Percentiles rank a stretch among this genome's conserved stretches.
phyloP scores from a whole-genome alignment of 2,329 filamentous ascomycete genomes.

The Madurella mycetomatis region DNA sequence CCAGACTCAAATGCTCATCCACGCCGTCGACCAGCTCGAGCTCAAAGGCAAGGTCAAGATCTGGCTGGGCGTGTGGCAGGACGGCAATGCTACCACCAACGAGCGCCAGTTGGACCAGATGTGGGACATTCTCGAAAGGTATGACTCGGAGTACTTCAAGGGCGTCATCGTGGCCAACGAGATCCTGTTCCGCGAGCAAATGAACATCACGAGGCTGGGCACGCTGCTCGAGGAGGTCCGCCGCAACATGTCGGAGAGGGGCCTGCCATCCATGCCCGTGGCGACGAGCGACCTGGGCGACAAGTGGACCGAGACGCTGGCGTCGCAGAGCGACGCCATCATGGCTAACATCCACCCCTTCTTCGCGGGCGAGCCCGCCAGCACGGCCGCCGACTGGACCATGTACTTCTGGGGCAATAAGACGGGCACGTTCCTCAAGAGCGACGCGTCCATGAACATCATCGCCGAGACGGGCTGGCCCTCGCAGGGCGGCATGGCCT shows the following conservation, averaged over 20 bases:
- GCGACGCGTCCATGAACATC: conserved; percentile 62
- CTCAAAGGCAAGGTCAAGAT: conserved; percentile 72
- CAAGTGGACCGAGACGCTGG: conserved; percentile 72
- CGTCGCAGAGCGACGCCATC: conserved; percentile 70
- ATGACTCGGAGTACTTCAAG: conserved; percentile 66
- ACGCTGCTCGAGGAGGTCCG: conserved; percentile 63
- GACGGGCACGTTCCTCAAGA: conserved; percentile 61
- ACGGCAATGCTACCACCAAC: conserved; percentile 78
- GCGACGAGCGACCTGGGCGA: conserved; percentile 87
- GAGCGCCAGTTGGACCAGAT: conserved; percentile 75
- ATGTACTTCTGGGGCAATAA: conserved; percentile 73
- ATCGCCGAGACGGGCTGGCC: conserved; percentile 95
- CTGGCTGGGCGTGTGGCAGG: conserved; percentile 94
- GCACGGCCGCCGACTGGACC: conserved; percentile 73
- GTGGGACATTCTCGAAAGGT: conserved; percentile 73
- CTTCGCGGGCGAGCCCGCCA: conserved; percentile 72
- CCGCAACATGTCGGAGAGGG: conserved; percentile 63
- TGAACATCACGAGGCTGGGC: conserved; percentile 61
- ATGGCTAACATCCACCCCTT: conserved; percentile 98
- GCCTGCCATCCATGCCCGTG: conserved; percentile 63
- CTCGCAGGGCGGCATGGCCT: conserved; percentile 72
- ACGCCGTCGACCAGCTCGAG: conserved; percentile 70
- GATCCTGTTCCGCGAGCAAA: conserved; percentile 70
- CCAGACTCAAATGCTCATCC: conserved; percentile 88
- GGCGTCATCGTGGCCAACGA: conserved; percentile 80